phyloP scores from a whole-genome alignment of 2,329 filamentous ascomycete genomes.

The Penicillium expansum region DNA sequence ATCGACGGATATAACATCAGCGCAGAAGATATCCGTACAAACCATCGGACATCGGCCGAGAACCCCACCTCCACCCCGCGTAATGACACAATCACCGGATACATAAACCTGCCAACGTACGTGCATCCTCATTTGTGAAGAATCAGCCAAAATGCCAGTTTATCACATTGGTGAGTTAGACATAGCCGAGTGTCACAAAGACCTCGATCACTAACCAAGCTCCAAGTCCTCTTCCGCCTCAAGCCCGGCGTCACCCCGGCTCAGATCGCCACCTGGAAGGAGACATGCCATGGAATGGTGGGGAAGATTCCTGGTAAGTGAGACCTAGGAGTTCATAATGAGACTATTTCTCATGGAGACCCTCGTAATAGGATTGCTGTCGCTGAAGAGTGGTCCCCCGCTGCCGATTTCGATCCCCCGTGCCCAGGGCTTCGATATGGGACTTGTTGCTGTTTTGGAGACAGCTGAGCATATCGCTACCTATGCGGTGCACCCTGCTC shows the following conservation, averaged over 20 bases:
- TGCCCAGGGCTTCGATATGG: constrained; percentile 47
- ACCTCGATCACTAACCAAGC: constrained; percentile 1
- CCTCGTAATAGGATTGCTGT: constrained; percentile 29
- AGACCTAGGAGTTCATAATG: neutral
- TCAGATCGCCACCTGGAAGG: constrained; percentile 34
- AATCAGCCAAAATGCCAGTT: constrained; percentile 34
- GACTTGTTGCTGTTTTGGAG: constrained; percentile 47
- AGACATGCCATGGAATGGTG: constrained; percentile 38
- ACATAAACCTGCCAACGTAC: neutral
- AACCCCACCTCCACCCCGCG: neutral
- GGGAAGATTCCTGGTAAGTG: constrained; percentile 42
- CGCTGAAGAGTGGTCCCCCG: constrained; percentile 38
- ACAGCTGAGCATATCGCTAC: constrained; percentile 41
- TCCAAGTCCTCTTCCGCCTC: constrained; percentile 44
- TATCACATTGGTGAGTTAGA: constrained; percentile 40
- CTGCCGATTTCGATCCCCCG: constrained; percentile 42
- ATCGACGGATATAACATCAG: too few relatives aligned
- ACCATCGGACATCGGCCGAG: constrained; percentile 9
- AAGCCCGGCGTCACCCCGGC: constrained; percentile 38
- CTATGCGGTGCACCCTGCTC: constrained; percentile 48
- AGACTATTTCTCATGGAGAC: neutral
- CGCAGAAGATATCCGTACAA: too few relatives aligned
- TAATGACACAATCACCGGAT: neutral
- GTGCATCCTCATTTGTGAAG: neutral
- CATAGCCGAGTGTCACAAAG: neutral